Conservation (phyloP, 306 rosid species). For the Trifolium repens region DNA sequence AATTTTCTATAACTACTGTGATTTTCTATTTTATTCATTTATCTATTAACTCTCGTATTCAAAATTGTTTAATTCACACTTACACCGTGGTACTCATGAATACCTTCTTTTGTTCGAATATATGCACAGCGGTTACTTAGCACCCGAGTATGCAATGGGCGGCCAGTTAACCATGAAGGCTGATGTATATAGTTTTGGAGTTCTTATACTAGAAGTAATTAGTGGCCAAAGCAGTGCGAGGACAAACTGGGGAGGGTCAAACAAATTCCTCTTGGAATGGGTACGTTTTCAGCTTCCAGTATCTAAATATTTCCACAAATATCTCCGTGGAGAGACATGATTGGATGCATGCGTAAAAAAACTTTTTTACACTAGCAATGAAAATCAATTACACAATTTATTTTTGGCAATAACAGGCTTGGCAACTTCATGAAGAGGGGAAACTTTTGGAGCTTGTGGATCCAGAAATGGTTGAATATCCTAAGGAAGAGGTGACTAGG, state of each 20-base stretch:
- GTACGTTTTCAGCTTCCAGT: conserved; percentile 46
- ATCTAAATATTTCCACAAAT: conserved; percentile 7
- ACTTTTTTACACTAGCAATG: background rate
- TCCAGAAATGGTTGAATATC: conserved; percentile 63
- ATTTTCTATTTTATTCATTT: conserved; percentile 14
- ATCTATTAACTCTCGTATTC: background rate
- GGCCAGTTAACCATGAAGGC: conserved; percentile 94
- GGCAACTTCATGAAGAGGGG: conserved; percentile 88
- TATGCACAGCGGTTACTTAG: conserved; percentile 85
- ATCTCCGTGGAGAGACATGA: background rate
- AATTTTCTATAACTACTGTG: background rate
- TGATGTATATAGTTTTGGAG: conserved; percentile 93
- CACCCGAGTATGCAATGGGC: conserved; percentile 95
- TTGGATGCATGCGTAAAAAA: background rate
- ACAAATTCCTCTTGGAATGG: conserved; percentile 82
- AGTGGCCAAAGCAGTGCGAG: conserved; percentile 79
- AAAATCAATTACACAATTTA: background rate
- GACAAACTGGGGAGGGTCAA: conserved; percentile 69
- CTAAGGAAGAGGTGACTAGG: conserved; percentile 72
- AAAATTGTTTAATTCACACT: conserved; percentile 33
- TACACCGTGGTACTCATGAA: conserved; percentile 10
- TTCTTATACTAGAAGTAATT: conserved; percentile 80
- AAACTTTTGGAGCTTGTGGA: conserved; percentile 80
- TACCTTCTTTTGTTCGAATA: conserved; percentile 39
- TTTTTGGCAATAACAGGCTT: conserved; percentile 60